A percentile compares a stretch with the other conserved stretches of the same genome.
Conservation (phyloP, 2,329 filamentous ascomycete species). For the Orbilia quercus region DNA sequence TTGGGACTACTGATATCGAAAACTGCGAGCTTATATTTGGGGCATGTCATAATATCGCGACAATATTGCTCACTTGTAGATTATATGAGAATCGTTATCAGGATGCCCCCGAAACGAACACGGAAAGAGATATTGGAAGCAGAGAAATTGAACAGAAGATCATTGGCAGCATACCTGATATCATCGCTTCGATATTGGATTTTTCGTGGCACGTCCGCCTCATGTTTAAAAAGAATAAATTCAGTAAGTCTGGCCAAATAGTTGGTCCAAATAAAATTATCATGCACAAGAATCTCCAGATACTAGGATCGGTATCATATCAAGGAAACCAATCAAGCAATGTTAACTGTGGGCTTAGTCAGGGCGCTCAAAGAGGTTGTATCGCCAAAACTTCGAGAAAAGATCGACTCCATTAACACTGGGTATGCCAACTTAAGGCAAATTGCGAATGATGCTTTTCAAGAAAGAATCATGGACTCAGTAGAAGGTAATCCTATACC, state of each 20-base stretch:
- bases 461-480: constrained; percentile 49
- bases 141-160: constrained; percentile 44
- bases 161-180: constrained; percentile 42
- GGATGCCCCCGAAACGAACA: constrained; percentile 14
- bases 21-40: constrained; percentile 50
- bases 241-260: constrained; percentile 13
- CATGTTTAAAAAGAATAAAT: constrained; percentile 45
- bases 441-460: constrained; percentile 51
- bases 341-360: constrained; percentile 1
- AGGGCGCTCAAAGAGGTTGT: constrained; percentile 38
- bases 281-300: too few species aligned
- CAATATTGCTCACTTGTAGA: constrained; percentile 42
- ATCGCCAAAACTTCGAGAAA: constrained; percentile 45
- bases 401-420: constrained; percentile 30
- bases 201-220: constrained; percentile 51
- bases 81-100: constrained; percentile 48
- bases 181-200: constrained; percentile 44
- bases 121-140: constrained; percentile 27
- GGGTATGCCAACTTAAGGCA: constrained; percentile 27
- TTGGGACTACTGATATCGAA: constrained; percentile 41
- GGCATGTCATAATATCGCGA: constrained; percentile 47
- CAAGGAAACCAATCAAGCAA: too few species aligned
- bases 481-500: constrained; percentile 36
- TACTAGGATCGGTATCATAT: too few species aligned
- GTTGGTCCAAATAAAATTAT: too few species aligned